A percentile compares a stretch with the other conserved stretches of the same genome.
Evolutionary conservation across 441 rosid genomes (phyloP).

Genomic region (Eruca vesicaria): DNA sequence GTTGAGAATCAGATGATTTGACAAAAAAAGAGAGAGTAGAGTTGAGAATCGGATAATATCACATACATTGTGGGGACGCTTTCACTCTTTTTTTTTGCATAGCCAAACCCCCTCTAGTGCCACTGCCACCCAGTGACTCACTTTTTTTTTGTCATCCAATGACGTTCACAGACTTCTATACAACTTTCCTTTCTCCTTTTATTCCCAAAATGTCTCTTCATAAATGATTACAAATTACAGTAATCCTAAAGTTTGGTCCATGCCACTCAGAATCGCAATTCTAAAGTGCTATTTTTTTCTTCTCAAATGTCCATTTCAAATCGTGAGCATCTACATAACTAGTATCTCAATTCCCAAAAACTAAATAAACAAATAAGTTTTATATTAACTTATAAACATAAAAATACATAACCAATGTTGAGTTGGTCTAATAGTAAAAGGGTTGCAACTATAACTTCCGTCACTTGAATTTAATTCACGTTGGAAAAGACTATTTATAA

Average conservation of each 20-base stretch:
- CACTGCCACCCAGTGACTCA: slow-evolving; percentile 21
- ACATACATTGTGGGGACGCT: slow-evolving; percentile 6
- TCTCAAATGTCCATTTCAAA: slow-evolving; percentile 25
- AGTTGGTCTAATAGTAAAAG: too few species aligned
- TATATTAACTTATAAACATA: too few species aligned
- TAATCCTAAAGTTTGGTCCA: slow-evolving; percentile 25
- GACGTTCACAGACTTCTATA: background rate
- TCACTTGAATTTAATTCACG: too few species aligned
- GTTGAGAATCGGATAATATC: background rate
- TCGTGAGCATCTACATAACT: background rate
- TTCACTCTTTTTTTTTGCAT: slow-evolving; percentile 3
- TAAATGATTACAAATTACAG: background rate
- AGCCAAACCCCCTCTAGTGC: slow-evolving; percentile 17
- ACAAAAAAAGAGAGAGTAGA: too few species aligned
- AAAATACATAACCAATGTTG: too few species aligned
- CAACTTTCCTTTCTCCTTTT: slow-evolving; percentile 3
- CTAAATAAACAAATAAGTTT: too few species aligned
- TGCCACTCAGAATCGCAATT: slow-evolving; percentile 17
- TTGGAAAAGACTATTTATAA: too few species aligned
- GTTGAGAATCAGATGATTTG: background rate
- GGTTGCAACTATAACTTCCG: too few species aligned
- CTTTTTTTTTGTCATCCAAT: slow-evolving; percentile 24
- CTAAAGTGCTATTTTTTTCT: background rate
- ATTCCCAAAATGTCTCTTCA: background rate
- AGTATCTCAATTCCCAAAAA: background rate